Conservation (phyloP, 1,284 basidiomycete species). For the Prillingera fragicola region DNA sequence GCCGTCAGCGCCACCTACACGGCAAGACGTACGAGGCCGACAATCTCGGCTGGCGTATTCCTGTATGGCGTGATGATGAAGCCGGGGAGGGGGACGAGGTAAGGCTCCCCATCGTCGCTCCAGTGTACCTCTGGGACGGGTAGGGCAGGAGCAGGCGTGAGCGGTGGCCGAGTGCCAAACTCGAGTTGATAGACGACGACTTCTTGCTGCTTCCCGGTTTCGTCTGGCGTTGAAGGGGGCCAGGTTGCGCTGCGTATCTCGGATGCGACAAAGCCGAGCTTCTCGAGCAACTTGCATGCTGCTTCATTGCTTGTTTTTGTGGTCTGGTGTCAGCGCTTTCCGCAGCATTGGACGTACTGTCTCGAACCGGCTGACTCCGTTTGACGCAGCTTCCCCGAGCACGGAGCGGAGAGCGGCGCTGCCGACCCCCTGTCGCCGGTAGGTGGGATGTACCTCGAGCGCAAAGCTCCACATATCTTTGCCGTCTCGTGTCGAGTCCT, state of each 20-base stretch:
- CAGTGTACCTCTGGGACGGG: not conserved
- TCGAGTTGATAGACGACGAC: not conserved
- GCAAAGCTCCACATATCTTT: too few species aligned
- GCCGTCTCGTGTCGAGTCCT: too few species aligned
- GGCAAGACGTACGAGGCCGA: not conserved
- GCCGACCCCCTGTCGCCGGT: not conserved
- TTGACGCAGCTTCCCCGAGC: not conserved
- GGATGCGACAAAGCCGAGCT: not conserved
- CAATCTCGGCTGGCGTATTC: not conserved
- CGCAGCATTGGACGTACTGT: not conserved
- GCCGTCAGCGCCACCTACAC: not conserved
- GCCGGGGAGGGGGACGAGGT: not conserved
- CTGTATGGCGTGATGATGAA: constrained; percentile 3
- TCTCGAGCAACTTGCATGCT: not conserved
- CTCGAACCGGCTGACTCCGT: not conserved
- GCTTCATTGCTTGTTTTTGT: not conserved
- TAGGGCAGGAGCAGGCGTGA: not conserved
- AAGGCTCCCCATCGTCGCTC: constrained; percentile 1
- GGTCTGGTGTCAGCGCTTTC: not conserved
- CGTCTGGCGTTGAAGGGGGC: constrained; percentile 1
- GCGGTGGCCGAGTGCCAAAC: too few species aligned
- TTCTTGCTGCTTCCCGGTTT: not conserved
- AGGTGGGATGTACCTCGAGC: too few species aligned
- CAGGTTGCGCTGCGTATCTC: too few species aligned
- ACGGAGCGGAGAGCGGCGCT: not conserved